phyloP scores from a whole-genome alignment of 1,284 basidiomycete genomes.

The Pholiota adiposa region DNA sequence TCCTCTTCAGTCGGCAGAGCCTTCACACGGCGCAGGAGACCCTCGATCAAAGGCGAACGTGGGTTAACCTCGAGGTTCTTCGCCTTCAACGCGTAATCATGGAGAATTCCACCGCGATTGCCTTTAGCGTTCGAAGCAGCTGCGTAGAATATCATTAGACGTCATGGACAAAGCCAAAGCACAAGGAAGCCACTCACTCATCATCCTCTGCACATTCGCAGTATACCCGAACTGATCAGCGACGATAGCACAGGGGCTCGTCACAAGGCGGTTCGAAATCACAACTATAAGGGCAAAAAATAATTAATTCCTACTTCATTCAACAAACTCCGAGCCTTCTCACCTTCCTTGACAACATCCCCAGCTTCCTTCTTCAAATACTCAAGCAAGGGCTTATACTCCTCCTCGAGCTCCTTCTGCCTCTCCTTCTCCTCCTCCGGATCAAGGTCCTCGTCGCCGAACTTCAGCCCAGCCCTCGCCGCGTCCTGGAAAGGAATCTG shows the following conservation, averaged over 20 bases:
- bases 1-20: slow-evolving; percentile 62
- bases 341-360: slow-evolving; percentile 81
- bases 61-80: slow-evolving; percentile 94
- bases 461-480: slow-evolving; percentile 90
- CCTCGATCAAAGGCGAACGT: slow-evolving; percentile 90
- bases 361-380: slow-evolving; percentile 79
- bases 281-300: slow-evolving; percentile 63
- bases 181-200: too few relatives aligned
- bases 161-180: too few relatives aligned
- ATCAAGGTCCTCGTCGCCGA: slow-evolving; percentile 82
- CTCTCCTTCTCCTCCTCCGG: slow-evolving; percentile 74
- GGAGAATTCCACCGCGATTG: slow-evolving; percentile 52
- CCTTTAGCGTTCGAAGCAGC: slow-evolving; percentile 58
- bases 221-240: slow-evolving; percentile 86
- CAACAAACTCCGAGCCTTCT: slow-evolving; percentile 25
- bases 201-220: slow-evolving; percentile 87
- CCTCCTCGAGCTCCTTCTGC: slow-evolving; percentile 63
- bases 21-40: slow-evolving; percentile 79
- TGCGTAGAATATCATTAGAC: too few relatives aligned
- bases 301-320: neutral
- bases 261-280: slow-evolving; percentile 89
- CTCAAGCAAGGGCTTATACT: slow-evolving; percentile 76
- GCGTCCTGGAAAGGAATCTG: slow-evolving; percentile 90
- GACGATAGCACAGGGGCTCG: slow-evolving; percentile 91
- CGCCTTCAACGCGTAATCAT: slow-evolving; percentile 76